Evolutionary conservation across 352 stramenopile genomes (phyloP).

Genomic region (Pythium sukuiense): DNA sequence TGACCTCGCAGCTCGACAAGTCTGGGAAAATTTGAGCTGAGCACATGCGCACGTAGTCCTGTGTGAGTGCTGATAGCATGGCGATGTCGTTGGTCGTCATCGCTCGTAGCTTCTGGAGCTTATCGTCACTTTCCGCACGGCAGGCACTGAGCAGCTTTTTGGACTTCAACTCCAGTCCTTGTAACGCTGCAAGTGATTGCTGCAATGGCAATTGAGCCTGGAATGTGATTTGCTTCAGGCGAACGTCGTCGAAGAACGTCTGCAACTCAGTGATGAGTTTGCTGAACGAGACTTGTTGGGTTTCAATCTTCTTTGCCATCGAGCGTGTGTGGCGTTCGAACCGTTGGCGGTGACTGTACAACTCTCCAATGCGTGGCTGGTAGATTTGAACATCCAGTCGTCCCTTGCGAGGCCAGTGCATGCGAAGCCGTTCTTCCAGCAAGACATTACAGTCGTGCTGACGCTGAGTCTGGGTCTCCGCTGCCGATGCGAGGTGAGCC

Average conservation of each 20-base stretch:
- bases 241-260: constrained; percentile 36
- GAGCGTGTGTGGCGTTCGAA: constrained; percentile 64
- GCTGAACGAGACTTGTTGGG: constrained; percentile 55
- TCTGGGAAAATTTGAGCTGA: constrained; percentile 61
- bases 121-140: constrained; percentile 35
- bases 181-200: constrained; percentile 73
- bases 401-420: constrained; percentile 88
- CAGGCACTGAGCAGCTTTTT: constrained; percentile 66
- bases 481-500: constrained; percentile 16
- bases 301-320: constrained; percentile 49
- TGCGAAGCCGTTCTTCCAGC: constrained; percentile 83
- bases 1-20: constrained; percentile 55
- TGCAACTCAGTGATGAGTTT: constrained; percentile 30
- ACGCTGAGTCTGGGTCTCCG: constrained; percentile 35
- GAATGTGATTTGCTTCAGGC: constrained; percentile 51
- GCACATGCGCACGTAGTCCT: constrained; percentile 60
- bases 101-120: constrained; percentile 24
- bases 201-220: constrained; percentile 71
- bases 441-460: constrained; percentile 38
- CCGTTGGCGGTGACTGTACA: constrained; percentile 77
- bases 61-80: constrained; percentile 35
- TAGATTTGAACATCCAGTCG: constrained; percentile 84
- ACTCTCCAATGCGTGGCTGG: constrained; percentile 81
- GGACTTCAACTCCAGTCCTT: constrained; percentile 81
- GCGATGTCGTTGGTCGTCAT: constrained; percentile 36